Conservation (phyloP, 495 filamentous ascomycete genomes). For the Aspergillus avenaceus region DNA sequence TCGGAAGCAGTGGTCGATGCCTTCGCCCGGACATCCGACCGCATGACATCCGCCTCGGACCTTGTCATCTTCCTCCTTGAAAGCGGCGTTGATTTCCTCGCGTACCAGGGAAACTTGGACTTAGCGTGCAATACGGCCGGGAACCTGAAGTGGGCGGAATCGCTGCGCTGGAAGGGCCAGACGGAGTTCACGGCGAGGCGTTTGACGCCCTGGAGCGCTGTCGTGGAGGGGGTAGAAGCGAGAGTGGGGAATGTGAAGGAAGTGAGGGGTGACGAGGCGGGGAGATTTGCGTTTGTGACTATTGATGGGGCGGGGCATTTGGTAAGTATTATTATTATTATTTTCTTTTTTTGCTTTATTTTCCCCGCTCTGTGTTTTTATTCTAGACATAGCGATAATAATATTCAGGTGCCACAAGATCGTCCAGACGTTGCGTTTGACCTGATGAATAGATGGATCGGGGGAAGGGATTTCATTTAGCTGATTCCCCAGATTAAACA, state of each 20-base stretch:
- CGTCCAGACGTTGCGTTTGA: slow-evolving; percentile 33
- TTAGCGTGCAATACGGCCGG: slow-evolving; percentile 45
- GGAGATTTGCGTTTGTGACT: slow-evolving; percentile 27
- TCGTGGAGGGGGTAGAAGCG: slow-evolving; percentile 12
- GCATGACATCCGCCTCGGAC: slow-evolving; percentile 15
- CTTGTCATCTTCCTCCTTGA: slow-evolving; percentile 31
- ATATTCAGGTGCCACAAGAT: slow-evolving; percentile 29
- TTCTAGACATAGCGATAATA: not conserved
- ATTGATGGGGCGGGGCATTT: slow-evolving; percentile 24
- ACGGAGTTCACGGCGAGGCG: slow-evolving; percentile 34
- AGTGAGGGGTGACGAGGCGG: slow-evolving; percentile 7
- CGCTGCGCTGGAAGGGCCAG: slow-evolving; percentile 41
- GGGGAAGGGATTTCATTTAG: slow-evolving; percentile 17
- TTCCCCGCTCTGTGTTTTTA: not conserved
- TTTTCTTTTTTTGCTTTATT: too few species aligned
- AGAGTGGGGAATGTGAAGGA: slow-evolving; percentile 21
- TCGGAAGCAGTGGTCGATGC: slow-evolving; percentile 18
- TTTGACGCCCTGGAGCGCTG: slow-evolving; percentile 30
- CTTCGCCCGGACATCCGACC: slow-evolving; percentile 27
- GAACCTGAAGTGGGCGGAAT: slow-evolving; percentile 34
- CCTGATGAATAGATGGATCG: slow-evolving; percentile 32
- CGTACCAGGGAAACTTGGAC: slow-evolving; percentile 46
- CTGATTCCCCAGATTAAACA: too few species aligned
- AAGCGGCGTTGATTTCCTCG: slow-evolving; percentile 33
- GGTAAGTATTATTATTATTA: too few species aligned